Evolutionary conservation across 2,329 filamentous ascomycete genomes (phyloP), one percentile per base, ranked within the genome.

Genomic region (Immersiporthe knoxdaviesiana): DNA sequence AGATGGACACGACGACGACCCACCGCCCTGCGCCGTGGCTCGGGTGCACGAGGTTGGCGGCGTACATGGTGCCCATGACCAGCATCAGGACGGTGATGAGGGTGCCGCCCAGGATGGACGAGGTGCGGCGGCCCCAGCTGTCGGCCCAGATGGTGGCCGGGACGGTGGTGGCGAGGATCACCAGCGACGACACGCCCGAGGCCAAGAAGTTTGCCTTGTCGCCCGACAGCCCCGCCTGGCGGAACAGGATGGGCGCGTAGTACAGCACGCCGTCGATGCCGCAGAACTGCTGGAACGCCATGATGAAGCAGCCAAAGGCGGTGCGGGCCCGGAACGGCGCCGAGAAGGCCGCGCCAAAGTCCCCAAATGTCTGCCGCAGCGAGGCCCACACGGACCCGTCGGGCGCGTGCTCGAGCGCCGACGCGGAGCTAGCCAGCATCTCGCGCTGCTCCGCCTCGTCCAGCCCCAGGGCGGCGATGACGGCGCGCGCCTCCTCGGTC

Each of bases 201-300:
- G 87, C 88, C 16, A 90, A 79, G 69, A 89, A 87, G 0, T 82
- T 84, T 1, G 84, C 83, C 67, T 83, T 80, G 14, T 84, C 80
- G 1, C 84, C 84, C 8, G 80, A 78, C 2, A 90, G 80, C 0
- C 88, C 88, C 0, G 88, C 87, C 68, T 88, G 85, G 27, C 83
- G 79, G 72, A 91, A 90, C 0, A 91, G 77, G 0, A 86, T 79
- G 0, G 89, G 88, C 0, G 88, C 86, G 68, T 91, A 90, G 71
- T 87, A 89, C 2, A 90, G 78, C 0, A 90, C 83, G 0, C 86
- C 88, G 50, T 90, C 88, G 52, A 90, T 89, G 0, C 88, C 87
- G 24, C 80, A 84, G 14, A 90, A 79, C 62, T 90, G 88, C 69
- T 88, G 84, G 78, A 88, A 84, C 0, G 79, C 84, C 80, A 90